Evolutionary conservation across 1,139 yeast genomes (phyloP), one percentile per base, ranked within the genome.

Genomic region (Blastobotrys aristatus): DNA sequence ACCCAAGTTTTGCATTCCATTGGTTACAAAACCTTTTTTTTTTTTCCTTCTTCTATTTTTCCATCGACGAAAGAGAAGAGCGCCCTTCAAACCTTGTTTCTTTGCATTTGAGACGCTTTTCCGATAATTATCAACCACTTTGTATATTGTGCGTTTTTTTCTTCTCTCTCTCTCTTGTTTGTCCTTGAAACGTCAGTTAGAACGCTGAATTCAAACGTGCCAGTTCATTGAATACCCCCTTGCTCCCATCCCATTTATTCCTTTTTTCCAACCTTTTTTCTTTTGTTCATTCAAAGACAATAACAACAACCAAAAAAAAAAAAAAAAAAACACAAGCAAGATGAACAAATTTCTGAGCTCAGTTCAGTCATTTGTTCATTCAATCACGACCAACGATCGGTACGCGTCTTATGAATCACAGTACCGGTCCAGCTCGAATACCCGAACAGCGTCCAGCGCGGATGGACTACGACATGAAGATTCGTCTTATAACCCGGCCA

Each of bases 311-410:
- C 7, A n/a, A n/a, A 32, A 14, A 32, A 8, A 32, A 7, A 8
- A 32, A 32, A 32, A 32, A 17, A 14, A 32, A 11, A 11, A 27
- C 31, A 27, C 11, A 11, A 11, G n/a, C 34, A 26, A n/a, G 11
- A 41, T 66, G 71, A 62, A 65, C 55, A 60, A 62, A 42, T 57
- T 68, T 45, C 53, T 68, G 38, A 56, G 59, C 40, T 53, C 58
- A 18, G 65, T 68, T 43, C 68, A 68, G 57, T 71, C 79, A 34
- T 80, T 79, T 58, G 67, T 78, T 50, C 84, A 80, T 58, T 77
- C 83, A 32, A 73, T 80, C 48, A 78, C 84, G 36, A 79, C 85
- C 21, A 79, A 74, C 41, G 84, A 80, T 59, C 82, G 79, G 59
- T 80, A 80, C 61, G 85, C 85, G 43, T 72, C 80, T 36, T 79